Evolutionary conservation across 2,329 filamentous ascomycete genomes (phyloP), one percentile per base, ranked within the genome.

Genomic region (Calonectria pseudoreteaudii): DNA sequence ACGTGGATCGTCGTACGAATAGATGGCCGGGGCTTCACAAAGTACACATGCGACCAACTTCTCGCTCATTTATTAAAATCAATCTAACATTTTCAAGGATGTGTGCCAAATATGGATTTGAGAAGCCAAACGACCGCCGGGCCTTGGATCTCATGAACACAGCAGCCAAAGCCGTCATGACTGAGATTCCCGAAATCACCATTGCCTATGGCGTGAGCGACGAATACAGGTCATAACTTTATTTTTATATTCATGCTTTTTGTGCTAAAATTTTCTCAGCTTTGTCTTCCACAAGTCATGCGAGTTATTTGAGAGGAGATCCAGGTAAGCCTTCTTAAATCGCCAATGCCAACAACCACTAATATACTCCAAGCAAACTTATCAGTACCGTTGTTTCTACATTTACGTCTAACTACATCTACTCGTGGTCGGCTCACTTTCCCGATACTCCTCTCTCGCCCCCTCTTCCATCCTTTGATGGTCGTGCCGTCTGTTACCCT

Each of bases 1-100:
- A 98, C 96, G 31, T 99, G 96, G 95, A 94, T 98, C 71, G 95
- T 98, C 26, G 93, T 99, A 70, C 93, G 97, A 74, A 93, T 99
- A 81, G 97, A 99, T 85, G 97, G 97, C 30, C 91, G 96, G 76
- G 96, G 95, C 23, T 99, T 99, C 85, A 97, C 96, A 81, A 98
- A 98, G 95, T 97, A 87, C 82, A n/a, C 85, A 38, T 44, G 9
- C n/a, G 26, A 44, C 47, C 62, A 14, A 34, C 9, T n/a, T 28
- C 36, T 28, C 52, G 28, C 16, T 66, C 47, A 38, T 31, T 64
- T 11, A 2, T 11, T 3, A 31, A 16, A n/a, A 4, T 16, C 73
- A 20, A n/a, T 79, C 74, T 83, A 53, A 78, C 67, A 14, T 6
- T 64, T 16, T 41, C 23, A 75, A 97, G 94, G 81, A 92, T 98